Percentiles rank a stretch among this genome's conserved stretches.
Evolutionary conservation across 2,329 filamentous ascomycete species (phyloP).

Genomic region (Epichloe typhina): DNA sequence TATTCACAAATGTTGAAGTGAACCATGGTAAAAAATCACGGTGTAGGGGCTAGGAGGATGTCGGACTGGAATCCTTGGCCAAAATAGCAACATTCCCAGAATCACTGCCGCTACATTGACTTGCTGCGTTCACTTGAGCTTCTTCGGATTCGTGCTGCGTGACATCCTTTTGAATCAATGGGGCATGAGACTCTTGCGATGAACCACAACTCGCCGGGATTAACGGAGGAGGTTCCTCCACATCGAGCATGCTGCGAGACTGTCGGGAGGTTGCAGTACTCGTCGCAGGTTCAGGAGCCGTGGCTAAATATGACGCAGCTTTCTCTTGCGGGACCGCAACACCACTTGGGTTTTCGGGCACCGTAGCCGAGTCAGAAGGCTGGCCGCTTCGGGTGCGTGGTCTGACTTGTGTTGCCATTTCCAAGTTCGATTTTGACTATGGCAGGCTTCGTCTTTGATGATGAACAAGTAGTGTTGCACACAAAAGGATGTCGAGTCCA

Average conservation of each 20-base stretch:
- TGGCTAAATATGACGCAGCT: neutral
- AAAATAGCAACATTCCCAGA: neutral
- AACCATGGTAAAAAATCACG: neutral
- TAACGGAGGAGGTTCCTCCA: conserved; percentile 35
- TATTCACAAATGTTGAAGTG: conserved; percentile 1
- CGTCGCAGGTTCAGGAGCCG: conserved; percentile 5
- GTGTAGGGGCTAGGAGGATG: conserved; percentile 21
- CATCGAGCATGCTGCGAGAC: conserved; percentile 41
- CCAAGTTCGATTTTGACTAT: conserved; percentile 23
- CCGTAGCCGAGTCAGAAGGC: neutral
- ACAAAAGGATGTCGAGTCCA: conserved; percentile 16
- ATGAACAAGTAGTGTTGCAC: conserved; percentile 9
- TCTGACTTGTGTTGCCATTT: conserved; percentile 30
- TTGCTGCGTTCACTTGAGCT: neutral
- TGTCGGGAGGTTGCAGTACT: conserved; percentile 14
- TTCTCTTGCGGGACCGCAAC: conserved; percentile 11
- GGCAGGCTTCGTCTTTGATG: neutral
- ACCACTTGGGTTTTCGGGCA: conserved; percentile 23
- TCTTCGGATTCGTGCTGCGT: neutral
- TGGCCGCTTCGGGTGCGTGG: conserved; percentile 36
- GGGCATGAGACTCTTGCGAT: conserved; percentile 33
- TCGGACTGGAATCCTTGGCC: neutral
- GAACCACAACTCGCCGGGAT: conserved; percentile 29
- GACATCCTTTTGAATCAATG: conserved; percentile 12
- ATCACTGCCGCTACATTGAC: neutral